phyloP scores from a whole-genome alignment of 768 basidiomycete species.

The Flagelloscypha sp. region DNA sequence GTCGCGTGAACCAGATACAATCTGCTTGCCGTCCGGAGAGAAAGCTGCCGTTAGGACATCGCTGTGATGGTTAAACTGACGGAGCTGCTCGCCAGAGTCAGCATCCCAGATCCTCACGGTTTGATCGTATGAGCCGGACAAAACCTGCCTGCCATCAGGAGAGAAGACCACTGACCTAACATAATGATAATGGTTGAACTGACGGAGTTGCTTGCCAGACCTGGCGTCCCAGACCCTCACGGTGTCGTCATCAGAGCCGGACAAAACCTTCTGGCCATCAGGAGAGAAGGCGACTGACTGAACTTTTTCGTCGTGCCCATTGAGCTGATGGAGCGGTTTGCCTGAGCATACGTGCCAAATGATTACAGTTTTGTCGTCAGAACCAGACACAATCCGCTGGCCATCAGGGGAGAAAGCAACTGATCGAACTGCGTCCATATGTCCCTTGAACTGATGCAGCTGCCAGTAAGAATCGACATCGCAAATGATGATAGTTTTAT shows the following conservation, averaged over 20 bases:
- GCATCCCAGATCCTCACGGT: slow-evolving; percentile 59
- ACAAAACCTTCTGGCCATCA: no score
- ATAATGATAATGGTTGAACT: slow-evolving; percentile 47
- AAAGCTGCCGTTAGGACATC: slow-evolving; percentile 69
- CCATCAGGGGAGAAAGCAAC: slow-evolving; percentile 5
- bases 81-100: slow-evolving; percentile 40
- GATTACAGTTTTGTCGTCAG: slow-evolving; percentile 1
- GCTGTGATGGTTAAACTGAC: slow-evolving; percentile 44
- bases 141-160: slow-evolving; percentile 85
- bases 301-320: no score
- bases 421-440: neutral
- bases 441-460: neutral
- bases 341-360: no score
- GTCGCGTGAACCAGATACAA: slow-evolving; percentile 85
- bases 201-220: slow-evolving; percentile 40
- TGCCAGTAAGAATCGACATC: neutral
- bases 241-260: no score
- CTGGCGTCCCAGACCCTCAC: no score
- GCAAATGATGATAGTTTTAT: slow-evolving; percentile 1
- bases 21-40: slow-evolving; percentile 74
- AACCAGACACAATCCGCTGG: slow-evolving; percentile 1
- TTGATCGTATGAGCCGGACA: slow-evolving; percentile 79
- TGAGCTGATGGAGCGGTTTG: no score
- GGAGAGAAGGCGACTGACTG: no score
- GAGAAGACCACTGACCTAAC: slow-evolving; percentile 90